phyloP scores from a whole-genome alignment of 2,329 filamentous ascomycete species.

The Fusarium longipes region DNA sequence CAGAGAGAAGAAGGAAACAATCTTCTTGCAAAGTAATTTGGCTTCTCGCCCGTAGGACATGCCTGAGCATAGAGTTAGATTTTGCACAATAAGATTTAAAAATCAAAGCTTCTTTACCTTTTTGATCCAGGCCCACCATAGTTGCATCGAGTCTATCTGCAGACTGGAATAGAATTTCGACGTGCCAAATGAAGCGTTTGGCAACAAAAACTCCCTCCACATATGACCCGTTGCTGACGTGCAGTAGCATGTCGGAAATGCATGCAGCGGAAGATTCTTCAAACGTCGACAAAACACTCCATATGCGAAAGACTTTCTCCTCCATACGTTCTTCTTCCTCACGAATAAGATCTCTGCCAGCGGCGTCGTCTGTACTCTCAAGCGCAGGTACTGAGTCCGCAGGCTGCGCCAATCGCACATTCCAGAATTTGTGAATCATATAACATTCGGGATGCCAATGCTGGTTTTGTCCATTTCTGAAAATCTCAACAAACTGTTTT shows the following conservation, averaged over 20 bases:
- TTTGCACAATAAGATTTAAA: neutral
- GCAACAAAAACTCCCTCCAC: constrained; percentile 94
- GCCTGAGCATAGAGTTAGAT: constrained; percentile 60
- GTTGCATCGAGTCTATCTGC: constrained; percentile 85
- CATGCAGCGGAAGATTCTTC: constrained; percentile 98
- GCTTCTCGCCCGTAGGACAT: constrained; percentile 93
- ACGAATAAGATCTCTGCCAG: constrained; percentile 79
- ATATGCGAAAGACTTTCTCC: constrained; percentile 97
- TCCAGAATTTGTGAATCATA: constrained; percentile 99
- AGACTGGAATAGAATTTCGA: constrained; percentile 90
- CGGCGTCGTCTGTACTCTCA: constrained; percentile 60
- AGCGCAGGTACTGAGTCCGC: constrained; percentile 61
- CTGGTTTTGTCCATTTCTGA: constrained; percentile 96
- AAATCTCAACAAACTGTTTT: constrained; percentile 99
- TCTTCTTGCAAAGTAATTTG: constrained; percentile 99
- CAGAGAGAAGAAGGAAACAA: constrained; percentile 96
- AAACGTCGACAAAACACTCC: constrained; percentile 96
- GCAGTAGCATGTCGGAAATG: constrained; percentile 98
- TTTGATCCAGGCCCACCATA: constrained; percentile 75
- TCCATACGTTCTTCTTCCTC: constrained; percentile 94
- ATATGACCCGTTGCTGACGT: constrained; percentile 97
- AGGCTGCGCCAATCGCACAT: constrained; percentile 81
- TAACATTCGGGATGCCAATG: constrained; percentile 99
- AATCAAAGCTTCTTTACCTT: constrained; percentile 66
- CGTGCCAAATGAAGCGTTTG: constrained; percentile 95